Evolutionary conservation across 176 grass and related monocot species (phyloP).

Genomic region (Paspalum notatum): DNA sequence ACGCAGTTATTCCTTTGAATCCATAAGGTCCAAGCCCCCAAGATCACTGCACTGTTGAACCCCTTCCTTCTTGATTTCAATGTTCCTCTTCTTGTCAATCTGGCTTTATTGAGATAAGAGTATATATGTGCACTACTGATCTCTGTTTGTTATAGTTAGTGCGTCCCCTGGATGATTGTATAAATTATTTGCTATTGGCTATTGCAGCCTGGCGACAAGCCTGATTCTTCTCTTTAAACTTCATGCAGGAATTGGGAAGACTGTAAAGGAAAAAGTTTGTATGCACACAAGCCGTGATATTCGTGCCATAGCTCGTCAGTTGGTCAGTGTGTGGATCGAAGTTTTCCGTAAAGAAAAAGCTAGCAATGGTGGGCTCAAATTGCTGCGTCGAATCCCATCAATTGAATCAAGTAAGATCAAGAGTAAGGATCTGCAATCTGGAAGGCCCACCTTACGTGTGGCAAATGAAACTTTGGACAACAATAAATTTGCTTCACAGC

Average conservation of each 20-base stretch:
- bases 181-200: slow-evolving; percentile 14
- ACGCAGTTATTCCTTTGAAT: too few species aligned
- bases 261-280: slow-evolving; percentile 96
- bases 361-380: slow-evolving; percentile 72
- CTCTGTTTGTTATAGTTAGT: slow-evolving; percentile 2
- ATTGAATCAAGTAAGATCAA: slow-evolving; percentile 61
- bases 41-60: too few species aligned
- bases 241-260: slow-evolving; percentile 81
- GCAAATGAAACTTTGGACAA: slow-evolving; percentile 51
- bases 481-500: slow-evolving; percentile 37
- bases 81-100: too few species aligned
- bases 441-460: slow-evolving; percentile 45
- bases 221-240: slow-evolving; percentile 37
- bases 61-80: too few species aligned
- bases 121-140: slow-evolving; percentile 33
- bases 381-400: slow-evolving; percentile 58
- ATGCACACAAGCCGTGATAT: slow-evolving; percentile 99
- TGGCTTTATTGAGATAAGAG: slow-evolving; percentile 19
- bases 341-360: slow-evolving; percentile 97
- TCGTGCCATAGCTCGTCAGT: slow-evolving; percentile 90
- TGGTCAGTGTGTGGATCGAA: slow-evolving; percentile 95
- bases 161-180: slow-evolving; percentile 13
- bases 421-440: slow-evolving; percentile 54
- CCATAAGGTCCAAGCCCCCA: too few species aligned
- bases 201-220: slow-evolving; percentile 10